Evolutionary conservation across 805 yeast species (phyloP), one percentile per base, ranked within the genome.

Genomic region (Zygotorulaspora florentina): DNA sequence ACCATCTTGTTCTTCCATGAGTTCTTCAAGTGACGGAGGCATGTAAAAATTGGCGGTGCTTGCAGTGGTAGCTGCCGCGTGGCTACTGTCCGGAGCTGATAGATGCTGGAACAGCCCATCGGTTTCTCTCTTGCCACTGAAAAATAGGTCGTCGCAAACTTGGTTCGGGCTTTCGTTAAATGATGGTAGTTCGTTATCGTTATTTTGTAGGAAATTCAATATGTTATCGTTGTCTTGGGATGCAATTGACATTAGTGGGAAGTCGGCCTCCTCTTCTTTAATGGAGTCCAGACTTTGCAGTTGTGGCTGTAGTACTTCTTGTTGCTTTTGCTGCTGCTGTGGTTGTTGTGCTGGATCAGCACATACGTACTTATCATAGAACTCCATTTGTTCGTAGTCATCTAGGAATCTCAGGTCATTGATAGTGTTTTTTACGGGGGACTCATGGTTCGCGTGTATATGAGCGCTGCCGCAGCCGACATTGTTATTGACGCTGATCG

Each of bases 21-120:
- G 43, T 35, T 62, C 68, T 45, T 62, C 68, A 28, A 64, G 49
- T 9, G 65, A 54, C 25, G 67, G 67, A 4, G 68, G 60, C 37
- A 62, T 46, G 42, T 57, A 59, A 36, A 49, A 40, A 18, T 45
- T 39, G 17, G 42, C 11, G 13, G 10, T 28, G 16, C 39, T 28
- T 26, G 41, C 35, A 25, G 29, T 39, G 8, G 46, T 42, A 12
- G 40, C 31, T 12, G 42, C 37, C 30, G 42, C 38, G 18, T 45
- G 18, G 33, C 39, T 39, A 13, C 27, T 40, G 25, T 39, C 40
- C 11, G 42, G 31, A 25, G 40, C 39, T 34, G 40, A 39, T 28
- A 40, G 38, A 28, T 29, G 42, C 20, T 45, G 49, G 25, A 44
- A 42, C 5, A 44, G 20, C 31, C 37, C 41, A 23, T 43, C 46